Evolutionary conservation across 345 rosid species (phyloP), one percentile per base, ranked within the genome.

Genomic region (Corchorus olitorius): DNA sequence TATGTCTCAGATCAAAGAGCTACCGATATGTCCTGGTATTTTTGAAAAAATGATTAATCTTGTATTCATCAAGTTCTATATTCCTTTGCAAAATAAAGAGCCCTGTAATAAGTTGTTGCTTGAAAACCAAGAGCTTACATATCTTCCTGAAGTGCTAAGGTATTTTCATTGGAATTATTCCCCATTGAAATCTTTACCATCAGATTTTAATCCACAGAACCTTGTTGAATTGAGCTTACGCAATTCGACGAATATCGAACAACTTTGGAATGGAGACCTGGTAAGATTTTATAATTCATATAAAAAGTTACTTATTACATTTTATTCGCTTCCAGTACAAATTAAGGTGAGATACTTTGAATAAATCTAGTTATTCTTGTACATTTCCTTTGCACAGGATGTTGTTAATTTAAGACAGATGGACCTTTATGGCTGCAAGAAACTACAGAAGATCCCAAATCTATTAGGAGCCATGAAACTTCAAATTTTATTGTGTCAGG

Each of bases 11-110:
- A 70, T 66, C 35, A 62, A 64, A n/a, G 60, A 72, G 17, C 19
- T 70, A 66, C 69, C 60, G 22, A 20, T 85, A 56, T 46, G 72
- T 17, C 27, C 83, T 46, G 49, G 65, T 12, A 76, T 72, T 1
- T 85, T 85, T 39, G 17, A 55, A 12, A 84, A 61, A 37, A 85
- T 85, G 84, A 5, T 12, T 22, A 76, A 80, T 78, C 84, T 80
- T 58, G 73, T 58, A 74, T 76, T 78, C 39, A 75, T 85, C 62
- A 85, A 83, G 55, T 41, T 85, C 15, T 80, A 27, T 27, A 80
- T 78, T 17, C 65, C 77, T 0, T 74, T 20, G 60, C 11, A 7
- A 1, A 27, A 27, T 27, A 27, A 27, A 27, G 27, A 27, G 27
- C 27, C 27, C 27, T 27, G 27, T 27, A 27, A 27, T 27, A 77